A percentile compares a stretch with the other conserved stretches of the same genome.
phyloP scores from a whole-genome alignment of 179 eudicot genomes.

The Sideroxylon spinosum region DNA sequence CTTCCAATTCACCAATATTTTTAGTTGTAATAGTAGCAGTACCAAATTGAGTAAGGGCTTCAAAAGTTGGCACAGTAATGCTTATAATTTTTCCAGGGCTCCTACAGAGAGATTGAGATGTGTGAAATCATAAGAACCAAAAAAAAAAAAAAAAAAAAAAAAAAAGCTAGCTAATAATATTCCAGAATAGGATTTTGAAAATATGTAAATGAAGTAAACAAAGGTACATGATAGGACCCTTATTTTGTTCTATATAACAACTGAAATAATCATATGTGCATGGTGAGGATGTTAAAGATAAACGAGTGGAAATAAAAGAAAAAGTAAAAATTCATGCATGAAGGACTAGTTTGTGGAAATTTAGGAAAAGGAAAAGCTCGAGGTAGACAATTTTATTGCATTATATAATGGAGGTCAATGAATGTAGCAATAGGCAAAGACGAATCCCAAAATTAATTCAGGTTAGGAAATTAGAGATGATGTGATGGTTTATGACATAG shows the following conservation, averaged over 20 bases:
- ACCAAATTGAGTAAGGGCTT: constrained; percentile 89
- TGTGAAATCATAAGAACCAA: not conserved
- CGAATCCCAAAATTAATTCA: not conserved
- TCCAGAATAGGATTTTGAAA: constrained; percentile 7
- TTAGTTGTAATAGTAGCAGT: constrained; percentile 67
- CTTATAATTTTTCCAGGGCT: constrained; percentile 84
- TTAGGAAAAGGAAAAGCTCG: not conserved
- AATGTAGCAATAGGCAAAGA: not conserved
- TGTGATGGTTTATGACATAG: not conserved
- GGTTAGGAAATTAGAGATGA: not conserved
- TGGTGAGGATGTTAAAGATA: constrained; percentile 2
- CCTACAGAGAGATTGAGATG: constrained; percentile 38
- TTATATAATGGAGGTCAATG: not conserved
- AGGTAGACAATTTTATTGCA: not conserved
- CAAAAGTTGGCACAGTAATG: constrained; percentile 76
- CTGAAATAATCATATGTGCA: not conserved
- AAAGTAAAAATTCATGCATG: not conserved
- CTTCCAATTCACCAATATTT: constrained; percentile 87
- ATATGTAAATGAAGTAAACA: not conserved
- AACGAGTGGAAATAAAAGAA: not conserved
- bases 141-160: not conserved
- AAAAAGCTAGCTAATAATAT: not conserved
- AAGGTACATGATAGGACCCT: not conserved
- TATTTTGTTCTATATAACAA: not conserved
- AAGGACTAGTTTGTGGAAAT: not conserved